Evolutionary conservation across 306 rosid species (phyloP).

Genomic region (Carpinus viminea): DNA sequence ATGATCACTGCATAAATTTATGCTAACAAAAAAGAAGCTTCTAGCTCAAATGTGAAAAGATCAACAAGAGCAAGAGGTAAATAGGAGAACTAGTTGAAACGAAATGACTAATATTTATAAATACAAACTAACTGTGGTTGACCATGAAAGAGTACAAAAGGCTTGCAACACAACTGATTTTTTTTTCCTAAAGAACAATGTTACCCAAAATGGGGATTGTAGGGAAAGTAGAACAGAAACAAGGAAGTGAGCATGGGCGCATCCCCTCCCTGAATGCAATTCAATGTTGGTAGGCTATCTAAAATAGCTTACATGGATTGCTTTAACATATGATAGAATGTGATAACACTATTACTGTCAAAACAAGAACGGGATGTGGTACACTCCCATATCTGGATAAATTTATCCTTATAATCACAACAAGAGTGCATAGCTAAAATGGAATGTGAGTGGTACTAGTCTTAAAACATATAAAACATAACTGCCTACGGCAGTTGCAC

Average conservation of each 20-base stretch:
- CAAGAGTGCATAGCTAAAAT: background rate
- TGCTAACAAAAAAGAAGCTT: background rate
- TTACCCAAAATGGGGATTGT: background rate
- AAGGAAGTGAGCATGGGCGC: background rate
- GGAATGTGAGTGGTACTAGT: background rate
- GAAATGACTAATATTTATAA: background rate
- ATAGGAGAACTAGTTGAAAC: background rate
- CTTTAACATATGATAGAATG: background rate
- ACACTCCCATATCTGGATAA: background rate
- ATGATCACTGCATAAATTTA: background rate
- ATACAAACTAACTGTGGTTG: background rate
- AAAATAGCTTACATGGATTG: background rate
- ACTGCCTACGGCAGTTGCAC: background rate
- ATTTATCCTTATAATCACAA: background rate
- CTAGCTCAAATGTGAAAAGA: background rate
- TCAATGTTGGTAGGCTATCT: background rate
- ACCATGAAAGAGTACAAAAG: background rate
- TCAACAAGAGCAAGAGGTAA: background rate
- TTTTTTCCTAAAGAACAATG: background rate
- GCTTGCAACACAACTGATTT: background rate
- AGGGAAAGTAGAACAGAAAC: background rate
- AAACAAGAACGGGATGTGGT: background rate
- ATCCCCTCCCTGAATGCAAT: background rate
- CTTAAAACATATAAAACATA: background rate
- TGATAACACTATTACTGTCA: background rate